Base-by-base conservation (phyloP, 2,329 filamentous ascomycete genomes). In the Aureobasidium sp. region DNA sequence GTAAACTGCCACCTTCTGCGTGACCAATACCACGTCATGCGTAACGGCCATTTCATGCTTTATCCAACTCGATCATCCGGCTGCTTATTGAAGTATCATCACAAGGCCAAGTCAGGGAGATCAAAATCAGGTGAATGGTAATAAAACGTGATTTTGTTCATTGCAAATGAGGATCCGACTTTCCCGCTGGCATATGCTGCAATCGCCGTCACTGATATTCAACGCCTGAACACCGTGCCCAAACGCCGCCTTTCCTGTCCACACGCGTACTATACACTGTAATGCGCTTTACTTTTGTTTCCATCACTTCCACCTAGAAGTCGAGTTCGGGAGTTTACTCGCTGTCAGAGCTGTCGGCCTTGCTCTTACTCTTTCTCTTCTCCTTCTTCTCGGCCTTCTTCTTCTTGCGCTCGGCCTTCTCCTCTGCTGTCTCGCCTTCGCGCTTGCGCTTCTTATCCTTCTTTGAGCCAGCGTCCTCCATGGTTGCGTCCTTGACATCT, bases 371-470 rank as follows among this genome's bases (percentile, higher is more conserved):
- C 71, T 90, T 86, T 69, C 87, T 87, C 37, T 90, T 87, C 73
- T 90, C 87, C 70, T 88, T 87, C 39, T 90, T 87, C 73, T 90
- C 84, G 81, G 90, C 94, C 82, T 91, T 91, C 78, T 87, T 86
- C 76, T 86, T 71, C 70, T 79, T 79, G 62, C 76, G 75, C 69
- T 78, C 77, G 5, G 76, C 77, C 69, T 76, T 75, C 67, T 79
- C 77, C 63, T 80, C 78, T 5, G 73, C 67, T 1, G 71, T 74
- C 69, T 79, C 76, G 62, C 74, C 77, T 34, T 79, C 77, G 63
- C 75, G 76, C 65, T 76, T 76, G 65, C 75, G 73, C 77, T 79
- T 79, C 69, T 77, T 76, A 71, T 78, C 77, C 71, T 76, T 77
- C 71, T 76, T 77, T 41, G 67, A 62, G 45, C 52, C 39, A 36